Percentiles rank a stretch among this genome's conserved stretches.
These are phyloP conservation scores for Eucalyptus pauciflora DNA, from an alignment of 345 rosid genomes.

Conservation along the genomic window DNA sequence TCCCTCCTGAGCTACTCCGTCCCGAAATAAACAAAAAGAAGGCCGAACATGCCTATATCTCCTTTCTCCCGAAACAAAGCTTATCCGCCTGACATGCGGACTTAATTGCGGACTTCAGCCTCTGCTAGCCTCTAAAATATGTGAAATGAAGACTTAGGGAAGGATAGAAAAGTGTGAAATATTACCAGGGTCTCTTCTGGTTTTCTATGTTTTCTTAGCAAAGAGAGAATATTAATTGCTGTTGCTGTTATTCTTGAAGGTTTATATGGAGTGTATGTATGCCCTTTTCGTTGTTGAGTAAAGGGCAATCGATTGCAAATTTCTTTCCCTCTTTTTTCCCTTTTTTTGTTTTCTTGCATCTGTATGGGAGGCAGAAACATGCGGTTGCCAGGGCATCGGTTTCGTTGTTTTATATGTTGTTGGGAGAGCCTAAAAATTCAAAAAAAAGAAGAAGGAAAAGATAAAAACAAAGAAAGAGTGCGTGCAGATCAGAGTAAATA, in stretches of 20 bases:
- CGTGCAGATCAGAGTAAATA: constrained; percentile 5
- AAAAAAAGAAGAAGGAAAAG: background rate
- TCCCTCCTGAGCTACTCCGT: constrained; percentile 86
- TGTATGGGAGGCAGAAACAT: constrained; percentile 14
- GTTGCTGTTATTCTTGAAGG: background rate
- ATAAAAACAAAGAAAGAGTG: background rate
- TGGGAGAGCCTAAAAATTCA: constrained; percentile 3
- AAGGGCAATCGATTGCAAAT: background rate
- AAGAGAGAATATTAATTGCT: background rate
- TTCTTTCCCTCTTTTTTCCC: background rate
- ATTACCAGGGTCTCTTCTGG: background rate
- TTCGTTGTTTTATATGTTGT: constrained; percentile 41
- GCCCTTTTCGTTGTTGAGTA: background rate
- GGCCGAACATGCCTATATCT: background rate
- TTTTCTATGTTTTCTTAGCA: background rate
- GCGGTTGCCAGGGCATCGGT: constrained; percentile 19
- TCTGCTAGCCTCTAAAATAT: background rate
- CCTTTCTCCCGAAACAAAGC: background rate
- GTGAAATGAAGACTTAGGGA: background rate
- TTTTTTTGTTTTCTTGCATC: background rate
- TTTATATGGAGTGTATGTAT: background rate
- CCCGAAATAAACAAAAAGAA: background rate
- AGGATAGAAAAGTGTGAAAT: background rate
- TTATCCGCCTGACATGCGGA: background rate
- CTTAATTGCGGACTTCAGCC: background rate